phyloP scores from a whole-genome alignment of 108 stramenopile species.

The Poteriospumella lacustris region DNA sequence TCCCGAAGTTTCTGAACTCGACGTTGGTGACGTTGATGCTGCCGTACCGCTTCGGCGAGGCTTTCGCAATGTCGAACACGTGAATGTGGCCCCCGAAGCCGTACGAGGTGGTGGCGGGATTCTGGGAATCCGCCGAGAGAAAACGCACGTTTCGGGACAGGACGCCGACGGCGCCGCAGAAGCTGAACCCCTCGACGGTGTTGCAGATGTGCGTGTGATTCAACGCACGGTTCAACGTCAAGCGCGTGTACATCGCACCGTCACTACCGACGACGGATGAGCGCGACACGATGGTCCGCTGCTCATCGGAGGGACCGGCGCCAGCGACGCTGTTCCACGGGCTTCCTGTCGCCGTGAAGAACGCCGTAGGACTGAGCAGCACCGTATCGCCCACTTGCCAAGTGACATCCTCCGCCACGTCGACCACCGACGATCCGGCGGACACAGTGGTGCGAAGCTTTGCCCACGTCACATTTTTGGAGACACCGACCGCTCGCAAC shows the following conservation, averaged over 20 bases:
- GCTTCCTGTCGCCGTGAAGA: background rate
- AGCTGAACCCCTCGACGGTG: background rate
- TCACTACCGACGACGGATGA: too few relatives aligned
- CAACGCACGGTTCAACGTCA: background rate
- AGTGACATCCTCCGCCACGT: background rate
- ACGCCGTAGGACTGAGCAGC: background rate
- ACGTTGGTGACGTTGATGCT: background rate
- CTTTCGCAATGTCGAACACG: background rate
- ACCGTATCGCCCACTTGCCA: conserved; percentile 12
- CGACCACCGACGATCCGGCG: background rate
- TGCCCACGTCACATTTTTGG: background rate
- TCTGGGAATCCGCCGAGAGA: conserved; percentile 10
- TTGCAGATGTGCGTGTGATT: background rate
- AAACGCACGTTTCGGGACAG: background rate
- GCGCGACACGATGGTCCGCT: background rate
- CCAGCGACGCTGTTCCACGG: background rate
- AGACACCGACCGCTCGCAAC: background rate
- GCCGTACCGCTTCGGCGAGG: background rate
- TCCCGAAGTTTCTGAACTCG: conserved; percentile 9
- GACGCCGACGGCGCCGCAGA: conserved; percentile 11
- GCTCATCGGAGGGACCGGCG: background rate
- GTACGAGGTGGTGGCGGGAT: background rate
- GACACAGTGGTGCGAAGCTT: background rate
- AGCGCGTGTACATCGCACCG: background rate
- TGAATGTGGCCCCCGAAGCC: conserved; percentile 28